Evolutionary conservation across 345 rosid genomes (phyloP), one percentile per base, ranked within the genome.

Genomic region (Eucalyptus caleyi): DNA sequence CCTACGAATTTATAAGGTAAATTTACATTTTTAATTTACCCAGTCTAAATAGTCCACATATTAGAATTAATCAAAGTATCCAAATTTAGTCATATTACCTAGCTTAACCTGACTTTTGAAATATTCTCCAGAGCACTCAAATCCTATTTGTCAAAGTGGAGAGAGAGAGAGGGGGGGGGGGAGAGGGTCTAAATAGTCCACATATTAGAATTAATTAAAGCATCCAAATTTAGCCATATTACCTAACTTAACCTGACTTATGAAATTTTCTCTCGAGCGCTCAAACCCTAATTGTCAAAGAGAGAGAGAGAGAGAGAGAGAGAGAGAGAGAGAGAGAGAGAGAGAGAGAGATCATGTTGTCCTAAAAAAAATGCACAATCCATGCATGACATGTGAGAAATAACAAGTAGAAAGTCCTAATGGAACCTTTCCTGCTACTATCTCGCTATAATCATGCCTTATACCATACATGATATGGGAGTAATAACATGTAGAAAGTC

Each of bases 351-450:
- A 27, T 34, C 13, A 18, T 23, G 62, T 56, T 65, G 37, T 65
- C 19, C 10, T 65, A 30, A 14, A 65, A 14, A 65, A 15, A 2
- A 65, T 65, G 21, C 21, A n/a, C 77, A 65, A 65, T 19, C 21
- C 77, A n/a, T 2, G 5, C 8, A n/a, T n/a, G 11, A 30, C 1
- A 14, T 65, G 77, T 15, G 37, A n/a, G 77, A 4, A 7, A 65
- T 65, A 65, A 65, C 2, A 16, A 1, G 37, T 8, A 14, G 77
- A 65, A 65, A 65, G 37, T n/a, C 77, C 37, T 65, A 65, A 65
- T n/a, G 37, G 7, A n/a, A 65, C 6, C 40, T 65, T 65, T n/a
- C 40, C 3, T n/a, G 0, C 1, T 5, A 3, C 21, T n/a, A n/a
- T 15, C 37, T 65, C 1, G 6, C 77, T 32, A n/a, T 65, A 2